Conservation (phyloP, 2,329 filamentous ascomycete species). For the Aspergillus puulaauensis region DNA sequence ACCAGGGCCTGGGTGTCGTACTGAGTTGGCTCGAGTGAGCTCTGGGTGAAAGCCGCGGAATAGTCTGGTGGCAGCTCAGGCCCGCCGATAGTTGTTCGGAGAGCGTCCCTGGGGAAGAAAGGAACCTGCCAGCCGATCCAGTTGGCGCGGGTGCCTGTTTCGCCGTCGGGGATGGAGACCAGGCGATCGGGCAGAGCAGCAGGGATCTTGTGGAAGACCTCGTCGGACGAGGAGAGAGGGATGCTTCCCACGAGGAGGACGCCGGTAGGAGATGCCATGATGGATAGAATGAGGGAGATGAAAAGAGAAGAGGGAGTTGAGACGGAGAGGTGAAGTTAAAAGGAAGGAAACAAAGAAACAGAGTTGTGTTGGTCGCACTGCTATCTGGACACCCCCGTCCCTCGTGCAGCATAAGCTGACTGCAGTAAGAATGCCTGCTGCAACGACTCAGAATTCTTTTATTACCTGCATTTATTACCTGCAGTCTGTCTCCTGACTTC, state of each 20-base stretch:
- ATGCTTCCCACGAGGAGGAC: slow-evolving; percentile 39
- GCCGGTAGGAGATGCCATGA: neutral
- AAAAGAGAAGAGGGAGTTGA: too few relatives aligned
- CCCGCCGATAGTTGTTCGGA: neutral
- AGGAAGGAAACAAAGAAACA: too few relatives aligned
- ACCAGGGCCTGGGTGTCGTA: slow-evolving; percentile 30
- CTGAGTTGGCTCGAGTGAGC: slow-evolving; percentile 16
- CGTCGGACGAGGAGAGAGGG: slow-evolving; percentile 31
- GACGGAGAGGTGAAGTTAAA: too few relatives aligned
- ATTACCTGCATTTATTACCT: too few relatives aligned
- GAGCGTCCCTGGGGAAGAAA: slow-evolving; percentile 30
- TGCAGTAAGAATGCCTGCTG: too few relatives aligned
- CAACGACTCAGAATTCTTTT: too few relatives aligned
- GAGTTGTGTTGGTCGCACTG: too few relatives aligned
- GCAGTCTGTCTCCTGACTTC: too few relatives aligned
- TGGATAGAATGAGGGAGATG: too few relatives aligned
- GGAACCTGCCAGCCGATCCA: slow-evolving; percentile 29
- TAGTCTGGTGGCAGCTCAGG: too few relatives aligned
- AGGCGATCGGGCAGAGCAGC: slow-evolving; percentile 33
- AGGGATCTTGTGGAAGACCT: slow-evolving; percentile 33
- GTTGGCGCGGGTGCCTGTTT: slow-evolving; percentile 32
- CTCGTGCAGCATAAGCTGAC: too few relatives aligned
- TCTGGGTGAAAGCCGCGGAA: slow-evolving; percentile 6
- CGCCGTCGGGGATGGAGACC: slow-evolving; percentile 43
- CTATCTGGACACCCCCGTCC: too few relatives aligned